Conservation (phyloP, 2,329 filamentous ascomycete species). For the Penicillium sumatraense region DNA sequence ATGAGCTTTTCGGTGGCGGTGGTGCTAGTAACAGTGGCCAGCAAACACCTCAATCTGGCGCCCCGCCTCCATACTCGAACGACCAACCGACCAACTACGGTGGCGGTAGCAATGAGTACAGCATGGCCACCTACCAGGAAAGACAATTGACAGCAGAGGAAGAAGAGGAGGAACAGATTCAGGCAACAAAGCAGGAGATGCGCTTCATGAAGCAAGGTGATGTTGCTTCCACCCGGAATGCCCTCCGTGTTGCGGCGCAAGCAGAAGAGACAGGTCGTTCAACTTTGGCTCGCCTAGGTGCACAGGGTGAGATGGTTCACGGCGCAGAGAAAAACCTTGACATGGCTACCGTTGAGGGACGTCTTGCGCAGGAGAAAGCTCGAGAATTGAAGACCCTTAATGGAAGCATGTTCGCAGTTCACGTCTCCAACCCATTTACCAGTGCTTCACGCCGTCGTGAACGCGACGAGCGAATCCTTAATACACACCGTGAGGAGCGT, state of each 20-base stretch:
- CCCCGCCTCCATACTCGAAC: conserved; percentile 32
- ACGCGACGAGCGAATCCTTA: conserved; percentile 70
- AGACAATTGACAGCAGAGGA: conserved; percentile 82
- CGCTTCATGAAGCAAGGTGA: conserved; percentile 77
- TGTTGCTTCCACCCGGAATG: conserved; percentile 72
- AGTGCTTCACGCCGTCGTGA: conserved; percentile 66
- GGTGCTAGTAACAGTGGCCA: conserved; percentile 57
- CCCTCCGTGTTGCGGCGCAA: conserved; percentile 68
- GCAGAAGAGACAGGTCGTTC: conserved; percentile 72
- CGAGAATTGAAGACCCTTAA: conserved; percentile 84
- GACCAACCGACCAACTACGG: conserved; percentile 33
- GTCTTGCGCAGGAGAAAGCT: conserved; percentile 77
- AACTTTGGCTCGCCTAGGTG: conserved; percentile 73
- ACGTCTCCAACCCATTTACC: conserved; percentile 79
- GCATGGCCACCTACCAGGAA: conserved; percentile 60
- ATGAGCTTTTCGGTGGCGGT: conserved; percentile 63
- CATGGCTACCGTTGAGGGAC: conserved; percentile 74
- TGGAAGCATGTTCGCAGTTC: conserved; percentile 86
- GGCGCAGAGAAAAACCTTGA: conserved; percentile 85
- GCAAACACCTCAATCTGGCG: conserved; percentile 39
- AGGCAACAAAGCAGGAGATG: conserved; percentile 74
- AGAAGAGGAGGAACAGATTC: conserved; percentile 74
- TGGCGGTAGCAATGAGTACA: conserved; percentile 41
- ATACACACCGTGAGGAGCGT: conserved; percentile 65
- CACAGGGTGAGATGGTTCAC: conserved; percentile 79